These are phyloP conservation scores for Fusarium sp. DNA, from an alignment of 2,329 filamentous ascomycete species.

Conservation along the genomic window DNA sequence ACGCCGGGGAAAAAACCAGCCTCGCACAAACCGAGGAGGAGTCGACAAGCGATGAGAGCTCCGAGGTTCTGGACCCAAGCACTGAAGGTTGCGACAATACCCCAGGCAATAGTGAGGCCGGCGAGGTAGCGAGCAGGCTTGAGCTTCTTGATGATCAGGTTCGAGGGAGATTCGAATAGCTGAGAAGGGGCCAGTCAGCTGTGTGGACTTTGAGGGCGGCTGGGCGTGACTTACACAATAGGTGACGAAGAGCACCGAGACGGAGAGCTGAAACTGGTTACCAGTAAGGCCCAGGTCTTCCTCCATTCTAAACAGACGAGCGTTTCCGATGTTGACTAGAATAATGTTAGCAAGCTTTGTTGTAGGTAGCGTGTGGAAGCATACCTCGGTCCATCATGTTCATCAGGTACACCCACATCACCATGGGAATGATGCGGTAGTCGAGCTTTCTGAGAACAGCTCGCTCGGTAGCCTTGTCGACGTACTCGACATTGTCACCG, in stretches of 20 bases:
- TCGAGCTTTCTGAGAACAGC: constrained; percentile 46
- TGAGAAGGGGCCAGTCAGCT: constrained; percentile 1
- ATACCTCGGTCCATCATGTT: constrained; percentile 51
- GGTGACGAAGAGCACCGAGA: constrained; percentile 55
- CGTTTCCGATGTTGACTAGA: constrained; percentile 76
- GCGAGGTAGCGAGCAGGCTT: constrained; percentile 61
- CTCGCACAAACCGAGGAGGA: constrained; percentile 52
- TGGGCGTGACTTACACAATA: constrained; percentile 53
- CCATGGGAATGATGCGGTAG: constrained; percentile 48
- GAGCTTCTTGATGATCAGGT: constrained; percentile 52
- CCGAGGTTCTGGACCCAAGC: constrained; percentile 58
- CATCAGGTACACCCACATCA: constrained; percentile 50
- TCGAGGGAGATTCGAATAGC: constrained; percentile 56
- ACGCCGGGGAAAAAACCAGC: constrained; percentile 63
- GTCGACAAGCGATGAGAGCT: constrained; percentile 56
- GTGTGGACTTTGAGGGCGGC: rapidly evolving
- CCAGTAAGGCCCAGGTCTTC: constrained; percentile 65
- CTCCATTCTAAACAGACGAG: constrained; percentile 60
- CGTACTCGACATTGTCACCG: constrained; percentile 27
- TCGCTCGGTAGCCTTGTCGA: constrained; percentile 37
- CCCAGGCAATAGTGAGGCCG: constrained; percentile 58
- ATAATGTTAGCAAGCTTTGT: not conserved
- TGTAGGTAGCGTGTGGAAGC: rapidly evolving
- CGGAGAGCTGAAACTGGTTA: constrained; percentile 67
- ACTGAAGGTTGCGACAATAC: constrained; percentile 56